Conservation (phyloP, 2,329 filamentous ascomycete genomes). For the Pseudopithomyces chartarum region DNA sequence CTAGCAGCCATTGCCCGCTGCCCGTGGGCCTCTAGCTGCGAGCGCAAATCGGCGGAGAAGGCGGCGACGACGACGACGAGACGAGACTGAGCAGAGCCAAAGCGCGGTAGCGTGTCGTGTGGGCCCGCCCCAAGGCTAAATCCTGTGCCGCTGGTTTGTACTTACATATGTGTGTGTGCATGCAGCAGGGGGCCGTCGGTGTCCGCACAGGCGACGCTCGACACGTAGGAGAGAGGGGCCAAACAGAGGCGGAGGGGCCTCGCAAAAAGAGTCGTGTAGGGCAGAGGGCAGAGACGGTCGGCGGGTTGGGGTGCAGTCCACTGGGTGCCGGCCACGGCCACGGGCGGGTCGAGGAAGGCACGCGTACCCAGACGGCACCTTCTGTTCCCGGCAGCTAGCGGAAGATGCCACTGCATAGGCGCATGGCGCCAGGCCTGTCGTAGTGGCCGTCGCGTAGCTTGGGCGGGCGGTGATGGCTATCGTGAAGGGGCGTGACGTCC, state of each 20-base stretch:
- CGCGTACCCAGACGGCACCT: background rate
- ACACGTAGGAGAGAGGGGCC: background rate
- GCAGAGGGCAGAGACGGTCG: background rate
- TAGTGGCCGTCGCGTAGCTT: background rate
- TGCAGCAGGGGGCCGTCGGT: slow-evolving; percentile 1
- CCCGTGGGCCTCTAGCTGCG: too few species aligned
- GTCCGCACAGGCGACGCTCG: background rate
- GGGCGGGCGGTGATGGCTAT: background rate
- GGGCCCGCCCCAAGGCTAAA: slow-evolving; percentile 6
- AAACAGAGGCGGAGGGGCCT: background rate
- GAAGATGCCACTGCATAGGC: slow-evolving; percentile 3
- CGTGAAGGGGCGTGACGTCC: background rate
- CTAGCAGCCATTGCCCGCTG: too few species aligned
- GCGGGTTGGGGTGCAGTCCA: background rate
- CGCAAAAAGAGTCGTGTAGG: background rate
- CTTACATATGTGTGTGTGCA: too few species aligned
- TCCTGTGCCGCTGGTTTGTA: slow-evolving; percentile 6
- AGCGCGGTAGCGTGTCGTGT: background rate
- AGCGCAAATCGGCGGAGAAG: background rate
- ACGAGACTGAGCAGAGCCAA: background rate
- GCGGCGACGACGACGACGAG: background rate
- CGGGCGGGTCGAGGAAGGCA: background rate
- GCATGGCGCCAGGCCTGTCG: background rate
- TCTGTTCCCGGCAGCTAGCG: slow-evolving; percentile 4
- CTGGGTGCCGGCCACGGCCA: too few species aligned